Conservation (phyloP, 176 grass and related monocot species). For the Microstegium vimineum region DNA sequence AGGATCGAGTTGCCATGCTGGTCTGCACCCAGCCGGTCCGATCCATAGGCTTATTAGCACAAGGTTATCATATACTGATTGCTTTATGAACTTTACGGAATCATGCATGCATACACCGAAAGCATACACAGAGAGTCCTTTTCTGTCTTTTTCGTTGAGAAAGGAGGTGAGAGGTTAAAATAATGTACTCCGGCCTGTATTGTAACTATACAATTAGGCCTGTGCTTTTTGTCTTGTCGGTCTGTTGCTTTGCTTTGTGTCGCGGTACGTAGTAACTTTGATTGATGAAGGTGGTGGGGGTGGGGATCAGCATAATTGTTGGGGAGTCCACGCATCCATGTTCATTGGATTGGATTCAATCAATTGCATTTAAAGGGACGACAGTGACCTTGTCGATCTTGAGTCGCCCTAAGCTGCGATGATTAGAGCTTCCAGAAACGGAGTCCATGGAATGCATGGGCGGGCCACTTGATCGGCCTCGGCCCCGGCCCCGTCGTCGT, state of each 20-base stretch:
- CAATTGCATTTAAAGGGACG: not conserved
- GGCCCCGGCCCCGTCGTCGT: too few relatives aligned
- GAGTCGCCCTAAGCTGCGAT: not conserved
- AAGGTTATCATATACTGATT: not conserved
- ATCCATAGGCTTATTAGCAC: not conserved
- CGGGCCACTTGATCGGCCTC: not conserved
- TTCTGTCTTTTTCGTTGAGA: not conserved
- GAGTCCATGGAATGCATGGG: not conserved
- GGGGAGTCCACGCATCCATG: not conserved
- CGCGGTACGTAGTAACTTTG: not conserved
- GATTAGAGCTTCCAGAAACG: slow-evolving; percentile 5
- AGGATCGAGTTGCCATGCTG: not conserved
- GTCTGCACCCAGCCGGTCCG: not conserved
- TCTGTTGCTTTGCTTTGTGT: not conserved
- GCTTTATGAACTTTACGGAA: not conserved
- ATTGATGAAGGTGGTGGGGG: not conserved
- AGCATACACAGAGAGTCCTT: not conserved
- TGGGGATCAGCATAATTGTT: not conserved
- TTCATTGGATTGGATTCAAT: not conserved
- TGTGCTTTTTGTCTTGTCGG: not conserved
- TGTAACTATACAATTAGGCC: not conserved
- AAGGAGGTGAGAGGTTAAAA: not conserved
- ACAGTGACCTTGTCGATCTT: not conserved
- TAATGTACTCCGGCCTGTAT: not conserved
- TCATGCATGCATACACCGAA: not conserved